Conservation (phyloP, 2,329 filamentous ascomycete genomes). For the Penicillium corylophilum region DNA sequence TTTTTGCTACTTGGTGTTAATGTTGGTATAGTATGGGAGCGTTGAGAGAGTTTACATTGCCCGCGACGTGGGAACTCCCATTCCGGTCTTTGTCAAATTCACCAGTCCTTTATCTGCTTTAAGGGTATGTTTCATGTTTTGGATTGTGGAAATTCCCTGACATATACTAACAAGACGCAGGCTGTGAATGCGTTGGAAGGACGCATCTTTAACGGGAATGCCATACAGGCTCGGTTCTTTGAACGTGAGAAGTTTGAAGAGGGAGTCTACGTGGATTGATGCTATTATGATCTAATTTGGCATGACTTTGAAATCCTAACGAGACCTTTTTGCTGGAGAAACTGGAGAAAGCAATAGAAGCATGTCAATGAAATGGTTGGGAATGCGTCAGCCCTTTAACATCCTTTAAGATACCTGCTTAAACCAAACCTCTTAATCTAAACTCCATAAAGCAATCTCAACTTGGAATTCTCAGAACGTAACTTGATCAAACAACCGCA, state of each 20-base stretch:
- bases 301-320: neutral
- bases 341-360: no score
- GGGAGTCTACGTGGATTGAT: constrained; percentile 53
- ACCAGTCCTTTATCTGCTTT: constrained; percentile 80
- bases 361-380: neutral
- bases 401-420: neutral
- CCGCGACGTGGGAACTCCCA: constrained; percentile 51
- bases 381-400: neutral
- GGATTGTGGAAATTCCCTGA: no score
- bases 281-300: neutral
- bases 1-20: neutral
- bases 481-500: constrained; percentile 15
- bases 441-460: neutral
- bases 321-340: no score
- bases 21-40: constrained; percentile 65
- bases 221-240: constrained; percentile 79
- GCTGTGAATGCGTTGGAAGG: constrained; percentile 89
- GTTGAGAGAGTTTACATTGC: constrained; percentile 79
- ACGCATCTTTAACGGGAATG: constrained; percentile 82
- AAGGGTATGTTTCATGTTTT: constrained; percentile 58
- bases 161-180: constrained; percentile 43
- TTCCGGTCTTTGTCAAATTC: constrained; percentile 89
- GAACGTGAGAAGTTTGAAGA: constrained; percentile 77
- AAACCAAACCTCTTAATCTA: neutral
- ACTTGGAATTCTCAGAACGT: constrained; percentile 8